phyloP scores from a whole-genome alignment of 2,329 filamentous ascomycete genomes.

The Colletotrichum incanum region DNA sequence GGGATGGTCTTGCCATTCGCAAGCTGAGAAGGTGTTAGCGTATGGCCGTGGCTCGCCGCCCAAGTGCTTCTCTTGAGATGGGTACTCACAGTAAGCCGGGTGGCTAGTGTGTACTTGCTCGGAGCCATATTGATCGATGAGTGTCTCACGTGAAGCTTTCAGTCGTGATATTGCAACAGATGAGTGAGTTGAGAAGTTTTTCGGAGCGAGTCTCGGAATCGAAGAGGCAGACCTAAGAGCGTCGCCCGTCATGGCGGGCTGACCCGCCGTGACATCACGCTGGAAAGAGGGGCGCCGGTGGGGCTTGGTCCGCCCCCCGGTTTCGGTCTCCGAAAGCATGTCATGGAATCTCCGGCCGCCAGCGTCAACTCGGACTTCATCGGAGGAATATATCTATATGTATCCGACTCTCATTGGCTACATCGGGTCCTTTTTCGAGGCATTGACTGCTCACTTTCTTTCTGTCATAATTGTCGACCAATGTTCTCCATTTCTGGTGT shows the following conservation, averaged over 20 bases:
- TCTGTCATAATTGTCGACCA: too few species aligned
- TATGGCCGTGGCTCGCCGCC: not conserved
- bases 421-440: not conserved
- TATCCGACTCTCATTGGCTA: not conserved
- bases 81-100: conserved; percentile 33
- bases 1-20: conserved; percentile 78
- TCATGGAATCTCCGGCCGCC: conserved; percentile 23
- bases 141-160: not conserved
- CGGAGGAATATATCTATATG: not conserved
- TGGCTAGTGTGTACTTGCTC: conserved; percentile 31
- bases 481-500: not conserved
- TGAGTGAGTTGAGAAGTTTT: not conserved
- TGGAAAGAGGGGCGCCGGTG: conserved; percentile 37
- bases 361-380: not conserved
- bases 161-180: too few species aligned
- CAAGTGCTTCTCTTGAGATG: not conserved
- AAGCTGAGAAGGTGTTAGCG: conserved; percentile 57
- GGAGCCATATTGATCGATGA: conserved; percentile 22
- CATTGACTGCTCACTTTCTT: too few species aligned
- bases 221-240: not conserved
- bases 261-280: conserved; percentile 43
- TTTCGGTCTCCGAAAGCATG: conserved; percentile 37
- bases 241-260: conserved; percentile 20
- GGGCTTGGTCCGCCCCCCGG: conserved; percentile 27
- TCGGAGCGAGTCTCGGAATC: conserved; percentile 12